phyloP scores from a whole-genome alignment of 148 eudicot species.

The Camellia sinensis region DNA sequence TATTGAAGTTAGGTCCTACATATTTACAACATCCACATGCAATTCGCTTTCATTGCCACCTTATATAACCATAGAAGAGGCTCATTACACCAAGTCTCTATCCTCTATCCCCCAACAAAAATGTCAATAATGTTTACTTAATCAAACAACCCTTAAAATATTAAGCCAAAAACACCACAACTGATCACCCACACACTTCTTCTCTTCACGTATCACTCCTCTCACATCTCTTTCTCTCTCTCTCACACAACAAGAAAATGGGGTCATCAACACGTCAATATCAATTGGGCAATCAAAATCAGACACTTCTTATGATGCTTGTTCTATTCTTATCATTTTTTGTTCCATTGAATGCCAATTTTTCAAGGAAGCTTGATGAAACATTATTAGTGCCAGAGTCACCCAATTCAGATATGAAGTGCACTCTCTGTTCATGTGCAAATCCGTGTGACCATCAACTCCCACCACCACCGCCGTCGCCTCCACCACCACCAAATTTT shows the following conservation, averaged over 20 bases:
- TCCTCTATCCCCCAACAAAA: neutral
- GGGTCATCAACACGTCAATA: neutral
- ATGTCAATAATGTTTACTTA: constrained; percentile 3
- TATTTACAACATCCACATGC: constrained; percentile 39
- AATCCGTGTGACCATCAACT: constrained; percentile 26
- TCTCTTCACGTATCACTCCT: neutral
- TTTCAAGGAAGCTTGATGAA: neutral
- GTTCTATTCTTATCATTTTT: neutral
- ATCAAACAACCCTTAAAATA: neutral
- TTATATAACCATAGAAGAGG: constrained; percentile 23
- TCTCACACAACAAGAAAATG: neutral
- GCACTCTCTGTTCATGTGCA: constrained; percentile 51
- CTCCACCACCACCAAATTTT: constrained; percentile 13
- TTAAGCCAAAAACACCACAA: constrained; percentile 1
- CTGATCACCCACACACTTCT: neutral
- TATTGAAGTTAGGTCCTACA: constrained; percentile 14
- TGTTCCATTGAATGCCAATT: neutral
- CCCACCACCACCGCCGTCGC: constrained; percentile 39
- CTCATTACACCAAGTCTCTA: constrained; percentile 29
- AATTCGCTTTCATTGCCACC: constrained; percentile 23
- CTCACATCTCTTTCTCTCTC: neutral
- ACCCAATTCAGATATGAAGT: constrained; percentile 41
- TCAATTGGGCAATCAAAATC: neutral
- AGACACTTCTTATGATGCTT: neutral
- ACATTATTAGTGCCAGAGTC: constrained; percentile 12